Conservation (phyloP, 495 filamentous ascomycete species). For the Staphylotrichum longicolle region DNA sequence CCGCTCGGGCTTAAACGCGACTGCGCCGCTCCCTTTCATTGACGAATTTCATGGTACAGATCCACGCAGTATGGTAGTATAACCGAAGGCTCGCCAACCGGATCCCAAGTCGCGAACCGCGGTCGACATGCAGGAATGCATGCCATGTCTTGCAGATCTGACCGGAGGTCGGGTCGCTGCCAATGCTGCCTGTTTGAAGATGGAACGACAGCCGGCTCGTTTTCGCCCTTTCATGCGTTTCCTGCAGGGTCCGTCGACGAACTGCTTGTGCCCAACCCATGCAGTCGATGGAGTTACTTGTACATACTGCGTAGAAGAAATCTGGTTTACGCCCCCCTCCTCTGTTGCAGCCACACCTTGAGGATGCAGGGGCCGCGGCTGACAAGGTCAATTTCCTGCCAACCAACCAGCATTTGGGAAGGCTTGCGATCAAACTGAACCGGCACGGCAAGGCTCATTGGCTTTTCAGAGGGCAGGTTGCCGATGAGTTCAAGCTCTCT, state of each 20-base stretch:
- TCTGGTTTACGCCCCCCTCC: not conserved
- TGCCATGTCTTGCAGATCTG: not conserved
- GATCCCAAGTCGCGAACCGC: not conserved
- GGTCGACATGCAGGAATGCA: not conserved
- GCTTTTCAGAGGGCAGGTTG: too few relatives aligned
- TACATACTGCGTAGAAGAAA: too few relatives aligned
- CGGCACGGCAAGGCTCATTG: too few relatives aligned
- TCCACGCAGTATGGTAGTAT: not conserved
- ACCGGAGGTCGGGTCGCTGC: too few relatives aligned
- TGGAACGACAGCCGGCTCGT: too few relatives aligned
- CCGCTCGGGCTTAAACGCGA: constrained; percentile 10
- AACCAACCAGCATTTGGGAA: constrained; percentile 18
- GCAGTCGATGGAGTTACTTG: too few relatives aligned
- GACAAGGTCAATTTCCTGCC: constrained; percentile 17
- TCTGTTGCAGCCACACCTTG: not conserved
- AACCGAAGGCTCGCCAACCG: constrained; percentile 3
- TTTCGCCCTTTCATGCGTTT: not conserved
- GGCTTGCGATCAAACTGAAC: not conserved
- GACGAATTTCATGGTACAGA: not conserved
- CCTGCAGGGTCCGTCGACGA: not conserved
- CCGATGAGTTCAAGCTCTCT: too few relatives aligned
- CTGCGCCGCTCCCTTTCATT: not conserved
- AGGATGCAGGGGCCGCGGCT: constrained; percentile 22
- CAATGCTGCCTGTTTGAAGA: too few relatives aligned
- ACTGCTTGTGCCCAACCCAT: too few relatives aligned